These are phyloP conservation scores for Aspergillus glaucus DNA, from an alignment of 2,329 filamentous ascomycete genomes.

Conservation along the genomic window DNA sequence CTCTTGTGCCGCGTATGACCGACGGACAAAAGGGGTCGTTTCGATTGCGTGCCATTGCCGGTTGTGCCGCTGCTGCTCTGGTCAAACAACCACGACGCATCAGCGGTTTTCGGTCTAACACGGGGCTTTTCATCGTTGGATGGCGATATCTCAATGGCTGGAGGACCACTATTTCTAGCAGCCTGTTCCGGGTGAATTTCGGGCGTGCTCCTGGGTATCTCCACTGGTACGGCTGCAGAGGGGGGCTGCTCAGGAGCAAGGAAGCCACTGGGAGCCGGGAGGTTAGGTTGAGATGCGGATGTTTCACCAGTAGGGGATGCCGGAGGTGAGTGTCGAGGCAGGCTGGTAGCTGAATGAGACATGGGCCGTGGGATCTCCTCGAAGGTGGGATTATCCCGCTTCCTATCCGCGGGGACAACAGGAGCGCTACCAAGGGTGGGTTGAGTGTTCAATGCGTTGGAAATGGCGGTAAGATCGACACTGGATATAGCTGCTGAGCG, in stretches of 20 bases:
- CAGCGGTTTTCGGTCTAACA: slow-evolving; percentile 40
- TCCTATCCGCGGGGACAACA: slow-evolving; percentile 40
- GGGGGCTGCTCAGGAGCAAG: slow-evolving; percentile 58
- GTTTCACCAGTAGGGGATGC: slow-evolving; percentile 18
- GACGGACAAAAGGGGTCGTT: slow-evolving; percentile 37
- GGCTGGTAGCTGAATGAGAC: slow-evolving; percentile 28
- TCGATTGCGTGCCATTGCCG: slow-evolving; percentile 18
- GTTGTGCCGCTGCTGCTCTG: slow-evolving; percentile 11
- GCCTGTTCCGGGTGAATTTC: slow-evolving; percentile 66
- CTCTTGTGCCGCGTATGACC: slow-evolving; percentile 29
- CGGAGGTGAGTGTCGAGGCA: slow-evolving; percentile 26
- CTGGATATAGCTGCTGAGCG: slow-evolving; percentile 76
- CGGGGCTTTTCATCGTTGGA: slow-evolving; percentile 23
- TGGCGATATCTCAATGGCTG: slow-evolving; percentile 52
- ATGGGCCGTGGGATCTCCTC: slow-evolving; percentile 26
- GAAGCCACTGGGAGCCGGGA: slow-evolving; percentile 6
- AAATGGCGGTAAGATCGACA: slow-evolving; percentile 62
- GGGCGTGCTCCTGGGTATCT: slow-evolving; percentile 68
- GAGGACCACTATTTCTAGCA: slow-evolving; percentile 57
- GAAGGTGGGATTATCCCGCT: slow-evolving; percentile 18
- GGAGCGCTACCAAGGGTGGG: slow-evolving; percentile 56
- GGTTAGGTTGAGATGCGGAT: slow-evolving; percentile 5
- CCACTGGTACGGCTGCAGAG: slow-evolving; percentile 75
- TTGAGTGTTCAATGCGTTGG: slow-evolving; percentile 38
- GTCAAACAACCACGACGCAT: slow-evolving; percentile 31